These are phyloP conservation scores for Phytopythium boreale DNA, from an alignment of 352 stramenopile species.

Conservation along the genomic window DNA sequence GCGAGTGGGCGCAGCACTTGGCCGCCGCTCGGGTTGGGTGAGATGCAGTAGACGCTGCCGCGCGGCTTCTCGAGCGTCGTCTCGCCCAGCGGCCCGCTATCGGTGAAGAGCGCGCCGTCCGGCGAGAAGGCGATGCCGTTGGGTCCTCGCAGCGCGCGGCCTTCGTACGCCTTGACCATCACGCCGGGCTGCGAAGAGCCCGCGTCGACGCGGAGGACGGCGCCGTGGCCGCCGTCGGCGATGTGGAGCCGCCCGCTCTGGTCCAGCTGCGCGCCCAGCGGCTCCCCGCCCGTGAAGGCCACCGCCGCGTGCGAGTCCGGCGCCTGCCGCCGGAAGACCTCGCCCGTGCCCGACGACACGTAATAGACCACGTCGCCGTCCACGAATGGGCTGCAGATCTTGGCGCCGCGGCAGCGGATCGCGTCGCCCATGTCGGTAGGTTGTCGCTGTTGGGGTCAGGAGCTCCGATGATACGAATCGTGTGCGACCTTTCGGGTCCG, in stretches of 20 bases:
- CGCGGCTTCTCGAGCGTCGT: constrained; percentile 76
- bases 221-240: constrained; percentile 67
- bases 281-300: constrained; percentile 69
- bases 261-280: constrained; percentile 67
- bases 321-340: constrained; percentile 52
- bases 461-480: too few species aligned
- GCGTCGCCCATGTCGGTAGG: constrained; percentile 20
- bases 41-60: constrained; percentile 80
- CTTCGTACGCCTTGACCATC: constrained; percentile 85
- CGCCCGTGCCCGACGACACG: constrained; percentile 64
- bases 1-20: constrained; percentile 71
- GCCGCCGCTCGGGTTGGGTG: constrained; percentile 53
- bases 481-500: constrained; percentile 11
- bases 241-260: constrained; percentile 53
- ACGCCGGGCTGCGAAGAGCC: constrained; percentile 52
- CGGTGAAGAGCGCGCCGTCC: constrained; percentile 74
- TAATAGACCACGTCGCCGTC: constrained; percentile 48
- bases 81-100: constrained; percentile 82
- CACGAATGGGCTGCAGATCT: constrained; percentile 78
- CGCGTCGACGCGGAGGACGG: constrained; percentile 62
- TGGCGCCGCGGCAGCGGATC: constrained; percentile 57
- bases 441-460: too few species aligned
- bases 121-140: constrained; percentile 57
- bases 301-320: constrained; percentile 47
- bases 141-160: constrained; percentile 67